Evolutionary conservation across 2,329 filamentous ascomycete species (phyloP).

Genomic region (Trichocomaceae sp.): DNA sequence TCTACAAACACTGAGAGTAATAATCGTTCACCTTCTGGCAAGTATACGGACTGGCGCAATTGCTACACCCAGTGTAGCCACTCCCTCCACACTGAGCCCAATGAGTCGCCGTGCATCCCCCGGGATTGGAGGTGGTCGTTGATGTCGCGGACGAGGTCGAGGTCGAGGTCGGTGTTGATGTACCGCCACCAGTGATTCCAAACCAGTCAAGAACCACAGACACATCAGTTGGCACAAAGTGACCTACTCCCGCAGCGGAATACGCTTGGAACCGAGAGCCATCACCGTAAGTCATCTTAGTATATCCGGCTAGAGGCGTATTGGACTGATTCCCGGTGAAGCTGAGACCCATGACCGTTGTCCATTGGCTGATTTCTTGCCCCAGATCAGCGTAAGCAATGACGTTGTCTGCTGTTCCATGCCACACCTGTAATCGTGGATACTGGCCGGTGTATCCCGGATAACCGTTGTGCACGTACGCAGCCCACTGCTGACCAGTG

Average conservation of each 20-base stretch:
- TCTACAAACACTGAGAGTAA: slow-evolving; percentile 6
- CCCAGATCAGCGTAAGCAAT: background rate
- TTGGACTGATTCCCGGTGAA: background rate
- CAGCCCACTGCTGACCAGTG: slow-evolving; percentile 2
- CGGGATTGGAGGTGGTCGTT: background rate
- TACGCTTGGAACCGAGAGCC: slow-evolving; percentile 1
- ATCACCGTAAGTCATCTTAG: slow-evolving; percentile 2
- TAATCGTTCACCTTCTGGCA: slow-evolving; percentile 5
- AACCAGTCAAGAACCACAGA: slow-evolving; percentile 4
- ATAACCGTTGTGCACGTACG: slow-evolving; percentile 6
- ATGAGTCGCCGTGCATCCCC: background rate
- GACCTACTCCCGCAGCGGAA: slow-evolving; percentile 3
- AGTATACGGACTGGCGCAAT: background rate
- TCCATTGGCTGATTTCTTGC: slow-evolving; percentile 8
- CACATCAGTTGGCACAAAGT: slow-evolving; percentile 2
- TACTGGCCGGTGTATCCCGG: slow-evolving; percentile 5
- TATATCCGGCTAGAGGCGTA: background rate
- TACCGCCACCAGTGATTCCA: background rate
- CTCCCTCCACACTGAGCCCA: background rate
- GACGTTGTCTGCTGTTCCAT: slow-evolving; percentile 7
- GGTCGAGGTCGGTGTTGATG: background rate
- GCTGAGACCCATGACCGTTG: slow-evolving; percentile 1
- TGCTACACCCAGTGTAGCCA: background rate
- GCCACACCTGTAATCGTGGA: slow-evolving; percentile 7
- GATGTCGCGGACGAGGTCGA: background rate